Evolutionary conservation across 495 filamentous ascomycete genomes (phyloP).

Genomic region (Aspergillus carlsbadensis): DNA sequence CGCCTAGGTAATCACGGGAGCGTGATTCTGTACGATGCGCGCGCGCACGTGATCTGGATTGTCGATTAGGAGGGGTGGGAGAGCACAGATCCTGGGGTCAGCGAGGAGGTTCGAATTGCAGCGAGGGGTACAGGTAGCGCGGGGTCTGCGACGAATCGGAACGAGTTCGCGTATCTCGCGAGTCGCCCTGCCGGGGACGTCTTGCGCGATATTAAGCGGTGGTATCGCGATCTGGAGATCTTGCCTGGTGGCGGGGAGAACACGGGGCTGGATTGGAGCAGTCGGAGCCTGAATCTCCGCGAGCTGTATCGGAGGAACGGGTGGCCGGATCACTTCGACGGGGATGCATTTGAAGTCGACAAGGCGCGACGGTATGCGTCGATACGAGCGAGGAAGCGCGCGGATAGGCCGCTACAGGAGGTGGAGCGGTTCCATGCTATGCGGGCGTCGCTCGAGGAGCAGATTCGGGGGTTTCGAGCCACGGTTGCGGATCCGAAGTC

Average conservation of each 20-base stretch:
- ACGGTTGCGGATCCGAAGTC: not conserved
- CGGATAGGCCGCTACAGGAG: not conserved
- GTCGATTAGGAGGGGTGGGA: conserved; percentile 8
- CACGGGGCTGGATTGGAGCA: not conserved
- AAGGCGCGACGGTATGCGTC: not conserved
- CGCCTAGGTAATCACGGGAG: conserved; percentile 6
- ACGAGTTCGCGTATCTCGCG: conserved; percentile 2
- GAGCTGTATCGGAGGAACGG: conserved; percentile 4
- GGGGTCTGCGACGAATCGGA: not conserved
- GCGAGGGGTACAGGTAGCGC: not conserved
- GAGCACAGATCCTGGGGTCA: not conserved
- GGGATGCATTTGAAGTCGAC: conserved; percentile 1
- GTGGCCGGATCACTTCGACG: conserved; percentile 7
- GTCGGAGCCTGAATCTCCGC: not conserved
- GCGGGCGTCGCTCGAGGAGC: too few relatives aligned
- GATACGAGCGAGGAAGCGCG: not conserved
- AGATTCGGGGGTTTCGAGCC: not conserved
- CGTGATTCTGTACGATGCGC: conserved; percentile 10
- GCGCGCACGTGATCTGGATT: conserved; percentile 1
- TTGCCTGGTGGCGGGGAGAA: not conserved
- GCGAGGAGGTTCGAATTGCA: not conserved
- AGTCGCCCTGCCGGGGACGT: not conserved
- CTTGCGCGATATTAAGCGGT: conserved; percentile 3
- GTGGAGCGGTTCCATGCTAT: too few relatives aligned
- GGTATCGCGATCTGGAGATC: conserved; percentile 1